These are phyloP conservation scores for Podila minutissima DNA, from an alignment of 192 early-diverging fungal species.

Conservation along the genomic window DNA sequence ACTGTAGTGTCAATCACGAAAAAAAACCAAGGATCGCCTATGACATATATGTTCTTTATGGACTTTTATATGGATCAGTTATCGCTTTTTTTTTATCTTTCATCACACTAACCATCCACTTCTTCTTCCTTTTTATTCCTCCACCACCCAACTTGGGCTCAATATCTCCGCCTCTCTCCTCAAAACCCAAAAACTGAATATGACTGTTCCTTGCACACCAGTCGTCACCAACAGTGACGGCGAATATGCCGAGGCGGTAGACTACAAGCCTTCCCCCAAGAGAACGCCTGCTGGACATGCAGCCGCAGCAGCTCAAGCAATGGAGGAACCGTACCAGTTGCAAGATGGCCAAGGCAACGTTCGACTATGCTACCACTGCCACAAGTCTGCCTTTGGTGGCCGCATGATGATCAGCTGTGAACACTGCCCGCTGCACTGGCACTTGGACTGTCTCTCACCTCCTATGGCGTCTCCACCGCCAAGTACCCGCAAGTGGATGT, in stretches of 20 bases:
- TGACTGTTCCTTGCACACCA: constrained; percentile 3
- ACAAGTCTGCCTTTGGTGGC: constrained; percentile 43
- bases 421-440: constrained; percentile 62
- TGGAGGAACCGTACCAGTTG: constrained; percentile 39
- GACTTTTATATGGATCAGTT: too few relatives aligned
- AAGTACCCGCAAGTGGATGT: constrained; percentile 61
- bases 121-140: background rate
- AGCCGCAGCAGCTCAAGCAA: constrained; percentile 5
- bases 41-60: too few relatives aligned
- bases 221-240: constrained; percentile 54
- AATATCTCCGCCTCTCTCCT: background rate
- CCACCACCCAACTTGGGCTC: background rate
- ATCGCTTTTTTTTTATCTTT: background rate
- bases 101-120: background rate
- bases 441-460: constrained; percentile 63
- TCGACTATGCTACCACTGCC: constrained; percentile 55
- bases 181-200: background rate
- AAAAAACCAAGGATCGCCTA: background rate
- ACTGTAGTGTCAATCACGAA: background rate
- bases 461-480: constrained; percentile 59
- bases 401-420: constrained; percentile 60
- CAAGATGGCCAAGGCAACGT: constrained; percentile 49
- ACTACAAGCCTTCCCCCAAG: constrained; percentile 35
- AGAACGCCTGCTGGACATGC: constrained; percentile 8
- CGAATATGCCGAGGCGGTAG: constrained; percentile 52